These are phyloP conservation scores for Sphagnum tenellum DNA, from an alignment of 225 moss, liverwort and hornwort species.

Conservation along the genomic window DNA sequence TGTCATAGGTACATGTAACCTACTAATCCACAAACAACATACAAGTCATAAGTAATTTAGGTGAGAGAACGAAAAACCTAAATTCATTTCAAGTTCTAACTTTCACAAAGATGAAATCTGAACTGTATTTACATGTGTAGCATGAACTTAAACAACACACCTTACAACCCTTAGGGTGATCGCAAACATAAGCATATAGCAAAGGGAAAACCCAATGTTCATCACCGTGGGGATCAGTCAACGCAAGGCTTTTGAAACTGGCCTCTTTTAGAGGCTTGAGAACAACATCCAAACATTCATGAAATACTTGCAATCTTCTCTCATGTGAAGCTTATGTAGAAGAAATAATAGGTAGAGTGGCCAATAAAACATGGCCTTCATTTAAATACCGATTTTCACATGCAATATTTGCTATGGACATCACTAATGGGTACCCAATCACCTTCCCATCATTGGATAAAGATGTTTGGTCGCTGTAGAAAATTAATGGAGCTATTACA, in stretches of 20 bases:
- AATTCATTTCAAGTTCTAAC: too few species aligned
- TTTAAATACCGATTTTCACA: slow-evolving; percentile 1
- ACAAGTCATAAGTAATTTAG: too few species aligned
- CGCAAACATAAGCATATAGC: not conserved
- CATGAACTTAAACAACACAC: not conserved
- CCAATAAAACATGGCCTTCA: not conserved
- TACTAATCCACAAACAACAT: too few species aligned
- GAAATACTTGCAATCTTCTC: slow-evolving; percentile 2
- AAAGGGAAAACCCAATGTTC: not conserved
- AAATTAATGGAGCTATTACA: not conserved
- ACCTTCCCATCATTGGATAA: not conserved
- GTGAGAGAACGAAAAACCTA: too few species aligned
- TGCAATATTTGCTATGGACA: not conserved
- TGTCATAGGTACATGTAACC: too few species aligned
- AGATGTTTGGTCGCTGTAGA: slow-evolving; percentile 1
- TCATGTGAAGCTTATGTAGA: not conserved
- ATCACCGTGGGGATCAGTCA: not conserved
- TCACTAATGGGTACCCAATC: not conserved
- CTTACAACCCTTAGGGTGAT: slow-evolving; percentile 2
- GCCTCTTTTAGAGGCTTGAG: not conserved
- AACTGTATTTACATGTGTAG: too few species aligned
- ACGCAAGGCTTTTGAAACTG: not conserved
- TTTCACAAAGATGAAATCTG: too few species aligned
- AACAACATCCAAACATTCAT: not conserved
- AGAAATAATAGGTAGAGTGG: not conserved